These are phyloP conservation scores for Ceratonia siliqua DNA, from an alignment of 306 rosid genomes.

Conservation along the genomic window DNA sequence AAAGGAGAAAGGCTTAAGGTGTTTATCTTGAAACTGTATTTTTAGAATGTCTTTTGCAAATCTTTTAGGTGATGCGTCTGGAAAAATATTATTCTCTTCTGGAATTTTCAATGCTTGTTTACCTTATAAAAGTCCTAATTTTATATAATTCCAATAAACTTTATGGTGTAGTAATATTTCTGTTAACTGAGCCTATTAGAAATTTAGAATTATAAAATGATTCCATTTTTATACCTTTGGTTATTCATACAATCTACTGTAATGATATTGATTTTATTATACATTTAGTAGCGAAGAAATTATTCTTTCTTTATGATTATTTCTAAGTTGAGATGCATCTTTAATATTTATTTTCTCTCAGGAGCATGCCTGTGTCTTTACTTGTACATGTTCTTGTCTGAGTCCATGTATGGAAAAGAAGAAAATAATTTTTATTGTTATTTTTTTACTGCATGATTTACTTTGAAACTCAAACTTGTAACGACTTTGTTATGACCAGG, in stretches of 20 bases:
- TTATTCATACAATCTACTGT: background rate
- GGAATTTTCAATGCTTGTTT: background rate
- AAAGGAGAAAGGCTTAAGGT: too few relatives aligned
- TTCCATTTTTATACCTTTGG: background rate
- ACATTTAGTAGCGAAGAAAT: background rate
- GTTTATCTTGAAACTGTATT: background rate
- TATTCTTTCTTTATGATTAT: background rate
- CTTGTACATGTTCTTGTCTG: conserved; percentile 9
- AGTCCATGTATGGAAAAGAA: conserved; percentile 11
- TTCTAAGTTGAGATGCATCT: background rate
- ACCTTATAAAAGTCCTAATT: background rate
- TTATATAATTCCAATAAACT: background rate
- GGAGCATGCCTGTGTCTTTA: background rate
- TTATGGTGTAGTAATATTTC: background rate
- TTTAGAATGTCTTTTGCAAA: background rate
- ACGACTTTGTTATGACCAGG: conserved; percentile 48
- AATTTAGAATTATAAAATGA: too few relatives aligned
- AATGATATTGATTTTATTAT: background rate
- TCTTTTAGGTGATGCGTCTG: background rate
- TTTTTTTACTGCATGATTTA: conserved; percentile 14
- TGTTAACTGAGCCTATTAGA: background rate
- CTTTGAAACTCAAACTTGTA: conserved; percentile 22
- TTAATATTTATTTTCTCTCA: conserved; percentile 2
- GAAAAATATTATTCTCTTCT: conserved; percentile 1
- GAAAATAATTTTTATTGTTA: conserved; percentile 3